phyloP scores from a whole-genome alignment of 169 alveolate species.

The Sarcocystis neurona region DNA sequence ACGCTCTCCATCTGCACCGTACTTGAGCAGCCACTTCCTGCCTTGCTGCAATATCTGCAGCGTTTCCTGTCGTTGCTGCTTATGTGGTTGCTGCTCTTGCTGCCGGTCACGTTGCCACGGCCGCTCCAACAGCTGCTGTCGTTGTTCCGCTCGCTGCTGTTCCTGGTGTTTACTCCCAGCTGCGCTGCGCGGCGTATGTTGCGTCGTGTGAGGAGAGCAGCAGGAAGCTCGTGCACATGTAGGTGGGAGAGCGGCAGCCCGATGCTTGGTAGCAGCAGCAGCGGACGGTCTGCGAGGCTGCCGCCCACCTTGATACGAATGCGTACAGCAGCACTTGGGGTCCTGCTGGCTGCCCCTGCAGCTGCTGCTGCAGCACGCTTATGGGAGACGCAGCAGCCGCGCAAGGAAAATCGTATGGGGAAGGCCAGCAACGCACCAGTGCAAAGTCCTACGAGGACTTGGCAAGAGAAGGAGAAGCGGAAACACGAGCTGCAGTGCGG shows the following conservation, averaged over 20 bases:
- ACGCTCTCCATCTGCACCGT: too few relatives aligned
- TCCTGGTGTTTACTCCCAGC: too few relatives aligned
- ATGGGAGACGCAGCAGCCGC: too few relatives aligned
- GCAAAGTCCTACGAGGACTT: not conserved
- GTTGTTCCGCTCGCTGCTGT: too few relatives aligned
- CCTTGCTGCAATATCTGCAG: too few relatives aligned
- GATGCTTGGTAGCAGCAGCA: constrained; percentile 3
- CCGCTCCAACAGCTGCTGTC: too few relatives aligned
- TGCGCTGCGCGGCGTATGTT: not conserved
- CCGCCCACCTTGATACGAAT: not conserved
- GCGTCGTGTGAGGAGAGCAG: not conserved
- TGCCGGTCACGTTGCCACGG: too few relatives aligned
- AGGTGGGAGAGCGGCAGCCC: not conserved
- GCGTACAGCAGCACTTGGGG: not conserved
- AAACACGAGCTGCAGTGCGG: not conserved
- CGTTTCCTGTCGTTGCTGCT: too few relatives aligned
- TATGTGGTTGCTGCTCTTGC: too few relatives aligned
- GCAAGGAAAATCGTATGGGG: not conserved
- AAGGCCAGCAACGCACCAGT: constrained; percentile 1
- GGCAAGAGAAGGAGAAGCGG: not conserved
- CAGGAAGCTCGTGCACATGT: not conserved
- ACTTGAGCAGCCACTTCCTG: too few relatives aligned
- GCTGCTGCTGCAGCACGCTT: too few relatives aligned
- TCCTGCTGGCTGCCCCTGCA: too few relatives aligned
- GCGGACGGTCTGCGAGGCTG: not conserved